A percentile compares a stretch with the other conserved stretches of the same genome.
Evolutionary conservation across 768 basidiomycete species (phyloP).

Genomic region (Lactarius akahatsu): DNA sequence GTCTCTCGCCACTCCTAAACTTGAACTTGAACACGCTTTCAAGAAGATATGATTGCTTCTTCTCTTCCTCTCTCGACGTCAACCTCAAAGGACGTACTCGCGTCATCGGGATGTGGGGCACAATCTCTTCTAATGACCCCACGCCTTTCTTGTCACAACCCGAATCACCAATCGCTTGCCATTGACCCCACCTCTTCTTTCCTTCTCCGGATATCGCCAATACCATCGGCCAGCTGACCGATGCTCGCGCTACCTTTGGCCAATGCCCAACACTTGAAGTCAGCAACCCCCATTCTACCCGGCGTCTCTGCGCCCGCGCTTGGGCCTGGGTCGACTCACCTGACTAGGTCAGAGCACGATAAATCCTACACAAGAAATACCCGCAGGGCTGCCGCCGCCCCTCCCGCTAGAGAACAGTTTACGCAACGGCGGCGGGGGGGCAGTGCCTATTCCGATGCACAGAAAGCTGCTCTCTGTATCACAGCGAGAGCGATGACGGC

Average conservation of each 20-base stretch:
- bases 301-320: constrained; percentile 32
- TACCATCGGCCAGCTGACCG: constrained; percentile 39
- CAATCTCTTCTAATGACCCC: too few species aligned
- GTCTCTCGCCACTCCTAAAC: too few species aligned
- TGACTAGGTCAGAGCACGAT: constrained; percentile 79
- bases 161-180: constrained; percentile 48
- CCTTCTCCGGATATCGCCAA: constrained; percentile 86
- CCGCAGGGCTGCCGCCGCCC: constrained; percentile 42
- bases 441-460: too few species aligned
- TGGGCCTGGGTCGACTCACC: constrained; percentile 62
- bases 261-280: constrained; percentile 35
- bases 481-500: too few species aligned
- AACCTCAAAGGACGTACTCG: too few species aligned
- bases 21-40: too few species aligned
- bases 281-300: too few species aligned
- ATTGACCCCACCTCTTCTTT: constrained; percentile 44
- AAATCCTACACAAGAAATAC: constrained; percentile 65
- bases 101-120: too few species aligned
- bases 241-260: constrained; percentile 72
- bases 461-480: too few species aligned
- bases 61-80: too few species aligned
- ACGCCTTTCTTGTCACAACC: constrained; percentile 49
- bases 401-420: constrained; percentile 68
- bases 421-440: too few species aligned
- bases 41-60: too few species aligned